Evolutionary conservation across 2,329 filamentous ascomycete genomes (phyloP), one percentile per base, ranked within the genome.

Genomic region (Pleomassaria siparia): DNA sequence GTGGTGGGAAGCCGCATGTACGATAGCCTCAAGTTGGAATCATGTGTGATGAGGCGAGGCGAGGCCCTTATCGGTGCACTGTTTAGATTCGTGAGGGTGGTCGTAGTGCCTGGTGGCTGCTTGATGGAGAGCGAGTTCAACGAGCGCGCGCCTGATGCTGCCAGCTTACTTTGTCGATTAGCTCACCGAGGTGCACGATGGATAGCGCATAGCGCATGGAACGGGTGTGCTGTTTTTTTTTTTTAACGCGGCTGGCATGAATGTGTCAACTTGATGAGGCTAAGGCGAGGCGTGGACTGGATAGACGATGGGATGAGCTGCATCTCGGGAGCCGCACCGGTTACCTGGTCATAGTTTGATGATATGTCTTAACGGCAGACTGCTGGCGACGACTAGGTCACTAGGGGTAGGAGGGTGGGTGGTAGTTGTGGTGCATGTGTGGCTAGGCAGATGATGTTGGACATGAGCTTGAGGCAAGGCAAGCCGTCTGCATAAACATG

Each of bases 401-500:
- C n/a, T n/a, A n/a, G 25, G 12, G 25, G 25, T 9, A 11, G 9
- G 30, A 33, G 30, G 30, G 6, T 16, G 21, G 18, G 10, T 4
- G 35, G 3, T 12, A 13, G 18, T 21, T 18, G 35, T 37, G 8
- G 8, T 37, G 35, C 9, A 37, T 37, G 18, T 37, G 20, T 10
- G 6, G 11, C 3, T 8, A 22, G n/a, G 20, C 32, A 13, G 15
- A 16, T 35, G 32, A n/a, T 30, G 29, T 30, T 35, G 32, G 3
- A 13, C 20, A 20, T 16, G 5, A 16, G 12, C 29, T n/a, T n/a
- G n/a, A 16, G 32, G 5, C 32, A 16, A 44, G 37, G 44, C 29
- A 40, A 43, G 40, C 10, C 7, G 51, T 54, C 44, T 50, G 53
- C 54, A 53, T 50, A 47, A 56, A 54, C 50, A 55, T 43, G 53